Base-by-base conservation (phyloP, 2,329 filamentous ascomycete genomes). In the Pseudogymnoascus sp. region DNA sequence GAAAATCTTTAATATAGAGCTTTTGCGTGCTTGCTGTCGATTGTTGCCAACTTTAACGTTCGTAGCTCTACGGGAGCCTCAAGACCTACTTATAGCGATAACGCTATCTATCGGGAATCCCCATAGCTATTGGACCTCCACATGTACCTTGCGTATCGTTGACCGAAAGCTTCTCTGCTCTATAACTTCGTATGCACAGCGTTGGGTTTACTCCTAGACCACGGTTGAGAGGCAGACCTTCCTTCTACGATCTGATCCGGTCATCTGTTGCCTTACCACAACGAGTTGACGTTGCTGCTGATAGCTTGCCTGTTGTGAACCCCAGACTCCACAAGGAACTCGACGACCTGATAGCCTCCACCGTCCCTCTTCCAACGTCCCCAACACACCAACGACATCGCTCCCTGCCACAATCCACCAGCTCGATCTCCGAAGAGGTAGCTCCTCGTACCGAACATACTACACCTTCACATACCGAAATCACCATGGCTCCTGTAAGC, bases 221-320 rank as follows among this genome's bases (percentile, higher is more conserved):
- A 72, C 79, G 78, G 73, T 74, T 87, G 66, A 81, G 78, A 78
- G 74, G 79, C 72, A 82, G 83, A 67, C 81, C 83, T 60, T 87
- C 84, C 59, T 76, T 88, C 66, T 77, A 85, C 72, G 83, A 87
- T 69, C 78, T 88, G 68, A 78, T 88, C 67, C 74, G 75, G 63
- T 75, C 48, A 55, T 55, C 48, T 55, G 58, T 15, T 59, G 37
- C 33, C 15, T 27, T 33, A 15, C 29, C 58, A 2, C 33, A 31
- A n/a, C 33, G 77, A 68, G 75, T 77, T 66, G 78, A 78, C 68
- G 77, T 79, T 65, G 29, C n/a, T 27, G 29, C 15, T 55, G 76
- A 80, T 65, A 72, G 74, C 62, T 71, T 76, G 60, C 73, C 73
- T 39, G 65, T 68, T 60, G 64, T 66, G 48, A 61, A 60, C 67